Percentiles rank a stretch among this genome's conserved stretches.
Conservation (phyloP, 495 filamentous ascomycete genomes). For the Podospora pseudocomata region DNA sequence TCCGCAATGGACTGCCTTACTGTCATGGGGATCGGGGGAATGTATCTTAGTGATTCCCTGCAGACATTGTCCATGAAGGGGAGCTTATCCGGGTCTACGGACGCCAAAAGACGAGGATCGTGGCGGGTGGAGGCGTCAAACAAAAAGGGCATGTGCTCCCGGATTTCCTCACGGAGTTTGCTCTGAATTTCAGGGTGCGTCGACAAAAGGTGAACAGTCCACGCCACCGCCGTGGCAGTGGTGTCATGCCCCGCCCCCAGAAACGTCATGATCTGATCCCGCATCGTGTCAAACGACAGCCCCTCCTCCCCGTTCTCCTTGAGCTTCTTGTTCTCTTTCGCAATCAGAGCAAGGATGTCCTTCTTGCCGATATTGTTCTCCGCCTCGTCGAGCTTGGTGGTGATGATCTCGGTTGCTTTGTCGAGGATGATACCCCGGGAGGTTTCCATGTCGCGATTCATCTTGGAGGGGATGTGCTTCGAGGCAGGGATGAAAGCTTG, state of each 20-base stretch:
- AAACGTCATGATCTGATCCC: slow-evolving; percentile 49
- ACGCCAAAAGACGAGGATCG: slow-evolving; percentile 17
- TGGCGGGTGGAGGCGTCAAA: slow-evolving; percentile 23
- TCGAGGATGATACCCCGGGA: slow-evolving; percentile 39
- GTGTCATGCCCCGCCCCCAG: slow-evolving; percentile 42
- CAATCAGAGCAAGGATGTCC: slow-evolving; percentile 46
- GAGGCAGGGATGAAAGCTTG: slow-evolving; percentile 43
- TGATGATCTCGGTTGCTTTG: slow-evolving; percentile 24
- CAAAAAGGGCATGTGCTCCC: slow-evolving; percentile 41
- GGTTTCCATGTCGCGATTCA: slow-evolving; percentile 45
- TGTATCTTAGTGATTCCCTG: slow-evolving; percentile 47
- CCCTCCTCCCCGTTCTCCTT: slow-evolving; percentile 22
- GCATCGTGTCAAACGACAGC: slow-evolving; percentile 43
- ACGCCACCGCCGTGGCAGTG: slow-evolving; percentile 37
- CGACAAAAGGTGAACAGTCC: slow-evolving; percentile 35
- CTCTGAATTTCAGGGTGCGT: slow-evolving; percentile 34
- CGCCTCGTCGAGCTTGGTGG: slow-evolving; percentile 16
- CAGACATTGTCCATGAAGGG: slow-evolving; percentile 46
- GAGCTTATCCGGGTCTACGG: slow-evolving; percentile 32
- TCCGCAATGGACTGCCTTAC: slow-evolving; percentile 34
- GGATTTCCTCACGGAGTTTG: slow-evolving; percentile 35
- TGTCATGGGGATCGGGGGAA: slow-evolving; percentile 45
- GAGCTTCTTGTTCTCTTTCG: slow-evolving; percentile 27
- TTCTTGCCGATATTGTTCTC: slow-evolving; percentile 33
- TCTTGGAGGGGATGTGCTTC: slow-evolving; percentile 42